Evolutionary conservation across 352 stramenopile genomes (phyloP).

Genomic region (Globisporangium barbulae): DNA sequence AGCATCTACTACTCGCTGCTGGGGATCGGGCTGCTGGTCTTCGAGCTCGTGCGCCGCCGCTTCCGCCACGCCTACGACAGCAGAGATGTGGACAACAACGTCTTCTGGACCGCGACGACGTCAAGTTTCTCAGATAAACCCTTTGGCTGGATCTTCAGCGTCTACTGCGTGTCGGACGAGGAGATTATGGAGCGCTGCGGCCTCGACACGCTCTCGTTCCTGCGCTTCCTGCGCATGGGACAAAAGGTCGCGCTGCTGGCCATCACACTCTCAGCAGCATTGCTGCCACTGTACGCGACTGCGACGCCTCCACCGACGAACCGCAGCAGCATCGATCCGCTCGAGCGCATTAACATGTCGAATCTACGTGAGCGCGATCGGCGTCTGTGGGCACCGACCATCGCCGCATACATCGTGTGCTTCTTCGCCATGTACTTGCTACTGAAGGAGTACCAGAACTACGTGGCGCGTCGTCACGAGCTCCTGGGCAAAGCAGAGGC

Average conservation of each 20-base stretch:
- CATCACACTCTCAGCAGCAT: constrained; percentile 43
- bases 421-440: constrained; percentile 58
- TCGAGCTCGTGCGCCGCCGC: constrained; percentile 51
- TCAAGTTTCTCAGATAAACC: constrained; percentile 1
- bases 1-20: constrained; percentile 67
- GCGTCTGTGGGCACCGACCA: constrained; percentile 60
- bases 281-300: constrained; percentile 76
- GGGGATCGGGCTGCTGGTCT: constrained; percentile 44
- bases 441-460: constrained; percentile 59
- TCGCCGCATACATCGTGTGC: constrained; percentile 50
- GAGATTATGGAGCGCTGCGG: constrained; percentile 70
- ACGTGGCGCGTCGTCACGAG: constrained; percentile 56
- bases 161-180: constrained; percentile 48
- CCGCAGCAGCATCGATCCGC: constrained; percentile 33
- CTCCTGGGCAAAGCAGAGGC: constrained; percentile 49
- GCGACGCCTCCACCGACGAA: constrained; percentile 23
- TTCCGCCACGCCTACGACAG: constrained; percentile 58
- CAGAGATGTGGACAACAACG: constrained; percentile 29
- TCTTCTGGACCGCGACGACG: constrained; percentile 24
- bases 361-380: constrained; percentile 51
- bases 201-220: constrained; percentile 69
- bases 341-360: constrained; percentile 73
- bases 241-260: constrained; percentile 64
- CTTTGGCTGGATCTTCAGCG: constrained; percentile 54
- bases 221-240: constrained; percentile 67